These are phyloP conservation scores for Fusarium miscanthi DNA, from an alignment of 2,329 filamentous ascomycete genomes.

Conservation along the genomic window DNA sequence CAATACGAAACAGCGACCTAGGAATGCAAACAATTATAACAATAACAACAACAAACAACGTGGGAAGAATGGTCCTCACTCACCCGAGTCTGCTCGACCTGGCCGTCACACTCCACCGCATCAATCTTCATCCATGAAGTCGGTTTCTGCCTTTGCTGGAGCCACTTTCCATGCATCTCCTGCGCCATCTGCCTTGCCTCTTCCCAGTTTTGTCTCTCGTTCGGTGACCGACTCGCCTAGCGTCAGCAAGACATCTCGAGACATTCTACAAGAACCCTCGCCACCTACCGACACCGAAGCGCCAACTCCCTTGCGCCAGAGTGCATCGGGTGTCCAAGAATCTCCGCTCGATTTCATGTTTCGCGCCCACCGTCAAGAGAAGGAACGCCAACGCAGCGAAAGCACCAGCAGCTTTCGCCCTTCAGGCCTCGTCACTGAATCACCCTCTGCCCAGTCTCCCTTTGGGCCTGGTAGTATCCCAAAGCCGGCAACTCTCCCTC, in stretches of 20 bases:
- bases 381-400: slow-evolving; percentile 67
- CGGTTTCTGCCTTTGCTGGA: slow-evolving; percentile 80
- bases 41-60: slow-evolving; percentile 47
- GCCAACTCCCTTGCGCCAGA: slow-evolving; percentile 56
- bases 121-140: slow-evolving; percentile 57
- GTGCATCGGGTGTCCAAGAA: slow-evolving; percentile 58
- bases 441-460: slow-evolving; percentile 60
- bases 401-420: slow-evolving; percentile 60
- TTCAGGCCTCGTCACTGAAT: slow-evolving; percentile 57
- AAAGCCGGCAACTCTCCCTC: slow-evolving; percentile 41
- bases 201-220: slow-evolving; percentile 87
- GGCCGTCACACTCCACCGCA: slow-evolving; percentile 57
- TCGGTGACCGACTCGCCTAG: slow-evolving; percentile 74
- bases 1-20: slow-evolving; percentile 47
- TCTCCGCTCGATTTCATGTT: slow-evolving; percentile 93
- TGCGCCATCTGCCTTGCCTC: slow-evolving; percentile 87
- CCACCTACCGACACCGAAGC: slow-evolving; percentile 66
- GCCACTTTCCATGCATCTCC: slow-evolving; percentile 96
- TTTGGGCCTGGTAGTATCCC: slow-evolving; percentile 43
- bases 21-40: slow-evolving; percentile 32
- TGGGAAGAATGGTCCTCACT: slow-evolving; percentile 48
- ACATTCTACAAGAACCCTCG: slow-evolving; percentile 55
- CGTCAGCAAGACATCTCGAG: slow-evolving; percentile 51
- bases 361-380: slow-evolving; percentile 84
- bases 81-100: slow-evolving; percentile 56